These are phyloP conservation scores for Westerdykella aurantiaca DNA, from an alignment of 2,329 filamentous ascomycete genomes.

Conservation along the genomic window DNA sequence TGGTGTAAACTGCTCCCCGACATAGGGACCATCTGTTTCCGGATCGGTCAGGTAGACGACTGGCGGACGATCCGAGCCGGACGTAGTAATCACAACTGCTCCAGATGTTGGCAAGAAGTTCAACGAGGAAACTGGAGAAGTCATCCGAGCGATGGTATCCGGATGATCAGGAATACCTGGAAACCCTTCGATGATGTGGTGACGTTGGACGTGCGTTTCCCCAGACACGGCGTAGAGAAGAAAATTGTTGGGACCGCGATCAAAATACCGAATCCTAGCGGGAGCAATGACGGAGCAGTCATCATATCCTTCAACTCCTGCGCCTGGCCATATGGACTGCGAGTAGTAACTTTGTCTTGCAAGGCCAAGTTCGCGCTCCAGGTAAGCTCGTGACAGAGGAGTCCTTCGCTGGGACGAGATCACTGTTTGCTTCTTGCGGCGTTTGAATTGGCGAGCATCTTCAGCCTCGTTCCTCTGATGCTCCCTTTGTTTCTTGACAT, in stretches of 20 bases:
- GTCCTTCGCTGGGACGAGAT: slow-evolving; percentile 12
- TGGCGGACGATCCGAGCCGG: slow-evolving; percentile 25
- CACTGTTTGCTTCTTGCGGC: slow-evolving; percentile 21
- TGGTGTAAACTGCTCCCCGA: slow-evolving; percentile 26
- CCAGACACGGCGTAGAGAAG: slow-evolving; percentile 21
- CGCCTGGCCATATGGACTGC: slow-evolving; percentile 21
- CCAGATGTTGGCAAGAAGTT: slow-evolving; percentile 23
- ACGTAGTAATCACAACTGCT: slow-evolving; percentile 25
- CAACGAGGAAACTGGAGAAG: slow-evolving; percentile 27
- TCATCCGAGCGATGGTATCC: slow-evolving; percentile 19
- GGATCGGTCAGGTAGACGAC: slow-evolving; percentile 23
- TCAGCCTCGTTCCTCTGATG: slow-evolving; percentile 15
- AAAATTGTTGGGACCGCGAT: slow-evolving; percentile 19
- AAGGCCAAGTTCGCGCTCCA: slow-evolving; percentile 26
- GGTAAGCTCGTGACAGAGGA: slow-evolving; percentile 13
- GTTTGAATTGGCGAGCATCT: slow-evolving; percentile 6
- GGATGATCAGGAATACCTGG: too few species aligned
- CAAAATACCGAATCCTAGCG: slow-evolving; percentile 20
- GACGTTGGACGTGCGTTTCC: slow-evolving; percentile 18
- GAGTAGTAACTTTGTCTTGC: slow-evolving; percentile 14
- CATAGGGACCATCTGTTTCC: slow-evolving; percentile 18
- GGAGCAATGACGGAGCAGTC: slow-evolving; percentile 3
- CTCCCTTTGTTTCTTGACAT: slow-evolving; percentile 34
- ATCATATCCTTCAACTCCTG: slow-evolving; percentile 5
- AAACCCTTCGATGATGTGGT: slow-evolving; percentile 17